phyloP scores from a whole-genome alignment of 2,329 filamentous ascomycete genomes.

The Neopestalotiopsis rosae region DNA sequence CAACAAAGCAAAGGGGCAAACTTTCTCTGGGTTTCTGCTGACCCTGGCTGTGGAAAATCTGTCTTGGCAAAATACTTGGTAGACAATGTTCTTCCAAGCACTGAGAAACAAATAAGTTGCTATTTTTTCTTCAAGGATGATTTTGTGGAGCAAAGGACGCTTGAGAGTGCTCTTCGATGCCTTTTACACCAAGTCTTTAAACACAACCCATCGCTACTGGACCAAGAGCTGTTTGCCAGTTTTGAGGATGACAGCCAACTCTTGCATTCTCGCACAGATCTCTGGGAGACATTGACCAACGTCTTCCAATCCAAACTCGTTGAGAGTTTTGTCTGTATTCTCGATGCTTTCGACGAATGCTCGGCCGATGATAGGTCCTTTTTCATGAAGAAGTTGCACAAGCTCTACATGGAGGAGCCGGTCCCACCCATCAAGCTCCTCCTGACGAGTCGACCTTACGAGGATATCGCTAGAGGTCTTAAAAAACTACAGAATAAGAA shows the following conservation, averaged over 20 bases:
- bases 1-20: background rate
- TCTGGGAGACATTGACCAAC: background rate
- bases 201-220: background rate
- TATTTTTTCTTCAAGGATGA: background rate
- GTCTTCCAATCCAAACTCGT: background rate
- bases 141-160: background rate
- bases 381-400: background rate
- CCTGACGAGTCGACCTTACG: background rate
- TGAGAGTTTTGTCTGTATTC: background rate
- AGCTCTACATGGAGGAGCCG: background rate
- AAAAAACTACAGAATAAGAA: background rate
- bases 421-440: background rate
- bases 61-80: background rate
- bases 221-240: background rate
- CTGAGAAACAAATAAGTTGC: background rate
- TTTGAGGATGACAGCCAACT: background rate
- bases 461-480: background rate
- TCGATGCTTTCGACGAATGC: background rate
- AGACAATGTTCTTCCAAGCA: background rate
- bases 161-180: background rate
- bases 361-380: background rate
- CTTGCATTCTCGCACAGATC: background rate
- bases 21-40: background rate
- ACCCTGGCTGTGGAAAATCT: background rate
- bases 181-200: background rate